Percentiles rank a stretch among this genome's conserved stretches.
Conservation (phyloP, 305 asterid genomes). For the Rubia balearica region DNA sequence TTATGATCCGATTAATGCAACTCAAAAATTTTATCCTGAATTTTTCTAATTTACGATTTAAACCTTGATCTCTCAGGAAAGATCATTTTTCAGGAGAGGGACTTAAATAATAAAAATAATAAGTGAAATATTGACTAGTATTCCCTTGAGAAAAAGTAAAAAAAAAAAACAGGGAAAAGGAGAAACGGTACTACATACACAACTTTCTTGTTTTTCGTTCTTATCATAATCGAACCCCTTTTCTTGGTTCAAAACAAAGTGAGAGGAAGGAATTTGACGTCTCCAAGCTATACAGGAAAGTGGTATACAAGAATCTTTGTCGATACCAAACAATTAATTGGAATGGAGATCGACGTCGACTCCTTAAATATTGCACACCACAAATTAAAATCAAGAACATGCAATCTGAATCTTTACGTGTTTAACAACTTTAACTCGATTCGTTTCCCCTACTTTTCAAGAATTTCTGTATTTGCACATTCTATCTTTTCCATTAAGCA, state of each 20-base stretch:
- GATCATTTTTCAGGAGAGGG: no score
- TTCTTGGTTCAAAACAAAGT: conserved; percentile 12
- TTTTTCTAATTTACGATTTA: no score
- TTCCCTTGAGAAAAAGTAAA: not conserved
- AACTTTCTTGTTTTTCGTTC: conserved; percentile 7
- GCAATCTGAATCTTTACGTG: not conserved
- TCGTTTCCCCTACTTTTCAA: not conserved
- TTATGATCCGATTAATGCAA: no score
- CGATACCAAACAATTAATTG: conserved; percentile 12
- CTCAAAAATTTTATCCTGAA: no score
- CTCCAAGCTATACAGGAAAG: conserved; percentile 1
- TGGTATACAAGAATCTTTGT: conserved; percentile 8
- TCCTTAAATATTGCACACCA: not conserved
- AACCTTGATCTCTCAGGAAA: no score
- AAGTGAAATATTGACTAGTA: not conserved
- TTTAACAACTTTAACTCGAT: not conserved
- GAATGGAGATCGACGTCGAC: conserved; percentile 9
- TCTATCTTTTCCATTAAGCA: not conserved
- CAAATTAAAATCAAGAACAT: no score
- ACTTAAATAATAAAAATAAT: no score
- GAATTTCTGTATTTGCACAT: not conserved
- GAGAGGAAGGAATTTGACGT: conserved; percentile 7
- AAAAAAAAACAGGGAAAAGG: not conserved
- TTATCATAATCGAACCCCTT: not conserved
- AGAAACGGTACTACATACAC: not conserved